phyloP scores from a whole-genome alignment of 345 rosid species.

The Triadica sebifera region DNA sequence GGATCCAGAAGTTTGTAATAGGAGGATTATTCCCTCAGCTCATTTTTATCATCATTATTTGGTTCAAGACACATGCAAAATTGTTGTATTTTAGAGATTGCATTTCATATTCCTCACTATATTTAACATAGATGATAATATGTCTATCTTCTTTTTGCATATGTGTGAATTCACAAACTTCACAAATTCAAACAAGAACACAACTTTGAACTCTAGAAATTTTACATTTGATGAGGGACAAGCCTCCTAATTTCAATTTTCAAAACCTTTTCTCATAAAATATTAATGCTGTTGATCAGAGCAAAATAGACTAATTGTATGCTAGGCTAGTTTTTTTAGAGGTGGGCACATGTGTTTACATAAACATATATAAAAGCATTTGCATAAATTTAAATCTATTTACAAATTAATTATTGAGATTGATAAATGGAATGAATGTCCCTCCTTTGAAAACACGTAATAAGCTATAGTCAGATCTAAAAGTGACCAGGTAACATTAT shows the following conservation, averaged over 20 bases:
- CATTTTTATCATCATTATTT: neutral
- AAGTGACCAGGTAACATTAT: neutral
- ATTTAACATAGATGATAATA: no score
- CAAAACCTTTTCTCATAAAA: neutral
- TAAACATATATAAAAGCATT: no score
- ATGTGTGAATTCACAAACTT: no score
- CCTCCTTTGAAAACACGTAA: neutral
- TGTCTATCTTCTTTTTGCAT: no score
- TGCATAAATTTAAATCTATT: neutral
- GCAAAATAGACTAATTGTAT: no score
- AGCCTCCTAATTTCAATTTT: neutral
- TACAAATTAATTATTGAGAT: neutral
- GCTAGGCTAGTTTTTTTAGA: neutral
- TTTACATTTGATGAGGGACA: neutral
- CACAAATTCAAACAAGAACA: neutral
- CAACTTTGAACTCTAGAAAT: neutral
- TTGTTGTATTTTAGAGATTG: neutral
- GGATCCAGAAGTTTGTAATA: neutral
- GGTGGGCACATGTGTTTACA: neutral
- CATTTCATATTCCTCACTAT: neutral
- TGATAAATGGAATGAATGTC: neutral
- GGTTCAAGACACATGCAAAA: neutral
- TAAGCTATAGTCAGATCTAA: neutral
- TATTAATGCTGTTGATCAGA: no score
- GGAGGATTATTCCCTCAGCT: neutral